Evolutionary conservation across 2,329 filamentous ascomycete genomes (phyloP), one percentile per base, ranked within the genome.

Genomic region (Claviceps purpurea): DNA sequence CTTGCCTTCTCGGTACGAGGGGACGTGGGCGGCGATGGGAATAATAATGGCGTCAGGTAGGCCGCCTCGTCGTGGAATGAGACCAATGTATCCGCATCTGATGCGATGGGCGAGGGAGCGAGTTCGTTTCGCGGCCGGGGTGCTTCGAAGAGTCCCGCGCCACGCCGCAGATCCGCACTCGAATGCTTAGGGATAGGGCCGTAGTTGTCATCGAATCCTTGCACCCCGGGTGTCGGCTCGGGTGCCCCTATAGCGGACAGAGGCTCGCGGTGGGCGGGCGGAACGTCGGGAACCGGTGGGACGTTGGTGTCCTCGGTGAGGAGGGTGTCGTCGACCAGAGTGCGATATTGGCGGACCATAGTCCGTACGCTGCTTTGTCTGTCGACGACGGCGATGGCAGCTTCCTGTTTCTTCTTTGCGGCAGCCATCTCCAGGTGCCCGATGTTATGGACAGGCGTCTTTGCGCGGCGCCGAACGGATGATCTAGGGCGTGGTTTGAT

Each of bases 341-440:
- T 70, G 18, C 67, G 67, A 55, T 78, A 78, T 50, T 77, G 73
- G 44, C 76, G 72, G 22, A 75, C 75, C 38, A 78, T 73, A 41
- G 68, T 62, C 50, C 77, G 73, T 38, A 72, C 70, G 56, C 69
- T 74, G 1, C 68, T 66, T 1, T 64, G 67, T 56, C 69, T 68
- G 38, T 62, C 62, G 3, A 61, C 10, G 40, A 34, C 30, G 10
- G 30, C 30, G 10, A 34, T 54, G 3, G 56, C 55, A 10, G 57
- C 58, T 4, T 58, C 55, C 47, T 49, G 45, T 34, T 46, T 40
- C 7, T 61, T 57, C 47, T 59, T 53, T 45, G 55, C 53, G 14
- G 58, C 53, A 6, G 63, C 58, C 43, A 55, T 63, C 54, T 78
- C 75, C 2, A 75, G 65, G 57, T 78, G 74, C 14, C 74, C 74